phyloP scores from a whole-genome alignment of 2,329 filamentous ascomycete species.

The Blastomyces parvus region DNA sequence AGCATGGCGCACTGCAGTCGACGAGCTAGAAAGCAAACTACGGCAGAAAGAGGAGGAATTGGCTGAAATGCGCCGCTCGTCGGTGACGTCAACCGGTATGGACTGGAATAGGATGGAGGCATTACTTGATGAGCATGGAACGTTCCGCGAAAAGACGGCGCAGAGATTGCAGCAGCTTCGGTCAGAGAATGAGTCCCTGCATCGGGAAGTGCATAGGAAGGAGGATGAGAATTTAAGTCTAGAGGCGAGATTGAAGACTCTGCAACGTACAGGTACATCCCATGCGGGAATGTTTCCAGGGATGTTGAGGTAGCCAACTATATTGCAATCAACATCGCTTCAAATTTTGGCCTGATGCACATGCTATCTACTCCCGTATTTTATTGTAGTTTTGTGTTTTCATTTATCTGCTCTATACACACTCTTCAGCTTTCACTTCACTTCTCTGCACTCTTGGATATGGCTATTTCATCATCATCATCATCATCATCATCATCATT shows the following conservation, averaged over 20 bases:
- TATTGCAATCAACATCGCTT: not conserved
- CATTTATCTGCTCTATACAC: not conserved
- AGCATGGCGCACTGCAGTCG: conserved; percentile 3
- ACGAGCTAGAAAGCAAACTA: conserved; percentile 7
- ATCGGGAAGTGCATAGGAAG: conserved; percentile 30
- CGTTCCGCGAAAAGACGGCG: conserved; percentile 31
- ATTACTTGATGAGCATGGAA: conserved; percentile 33
- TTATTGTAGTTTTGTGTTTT: not conserved
- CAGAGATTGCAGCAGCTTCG: conserved; percentile 30
- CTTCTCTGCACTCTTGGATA: not conserved
- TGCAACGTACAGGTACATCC: conserved; percentile 24
- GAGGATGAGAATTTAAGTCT: conserved; percentile 33
- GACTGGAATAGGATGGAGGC: conserved; percentile 29
- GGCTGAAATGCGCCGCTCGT: not conserved
- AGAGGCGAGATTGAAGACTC: conserved; percentile 28
- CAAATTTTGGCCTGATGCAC: not conserved
- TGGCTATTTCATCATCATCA: not conserved
- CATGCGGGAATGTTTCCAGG: conserved; percentile 6
- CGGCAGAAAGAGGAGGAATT: conserved; percentile 8
- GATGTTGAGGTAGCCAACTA: not conserved
- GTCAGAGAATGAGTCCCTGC: conserved; percentile 33
- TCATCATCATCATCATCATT: too few relatives aligned
- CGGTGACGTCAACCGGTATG: not conserved
- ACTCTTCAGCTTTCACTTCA: too few relatives aligned
- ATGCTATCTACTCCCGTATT: not conserved